Base-by-base conservation (phyloP, 352 stramenopile species). In the Pythium insidiosum region DNA sequence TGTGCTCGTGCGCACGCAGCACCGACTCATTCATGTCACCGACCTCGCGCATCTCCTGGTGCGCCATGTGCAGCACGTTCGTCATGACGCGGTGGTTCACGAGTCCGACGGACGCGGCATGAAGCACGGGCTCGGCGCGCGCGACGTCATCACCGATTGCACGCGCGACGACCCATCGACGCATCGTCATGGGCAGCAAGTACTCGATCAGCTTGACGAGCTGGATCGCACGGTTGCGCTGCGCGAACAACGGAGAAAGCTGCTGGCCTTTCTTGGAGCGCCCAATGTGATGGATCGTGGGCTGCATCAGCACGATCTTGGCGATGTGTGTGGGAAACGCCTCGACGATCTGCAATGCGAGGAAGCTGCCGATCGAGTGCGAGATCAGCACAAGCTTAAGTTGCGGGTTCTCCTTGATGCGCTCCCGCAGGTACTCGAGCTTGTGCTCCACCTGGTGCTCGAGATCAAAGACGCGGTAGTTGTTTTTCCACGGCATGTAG, bases 271-370 rank as follows among this genome's bases (percentile, higher is more conserved):
- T 72, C 3, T 52, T 38, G 9, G 71, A 71, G 20, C 63, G 31
- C 0, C 53, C 68, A 39, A 88, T 84, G 56, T 80, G 66, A 59
- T 70, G 69, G 47, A 88, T 70, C 12, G 71, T 75, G 2, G 76
- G 76, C 46, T 86, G 73, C 68, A 88, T 83, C 18, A 86, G 43
- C 41, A 84, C 74, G 11, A 84, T 34, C 59, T 71, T 82, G 33
- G 51, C 61, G 31, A 86, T 58, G 20, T 68, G 66, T 31, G 73
- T 42, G 15, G 70, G 73, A 53, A 77, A 88, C 23, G 54, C 49
- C 37, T 57, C 41, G 4, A 74, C 63, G 37, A 88, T 61, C 21
- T 84, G 52, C 25, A 88, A 56, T 13, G 59, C 50, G 5, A 88
- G 54, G 46, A 69, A 77, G 24, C 57, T 54, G 22, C 76, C 76